A percentile compares a stretch with the other conserved stretches of the same genome.
phyloP scores from a whole-genome alignment of 2,329 filamentous ascomycete genomes.

The Raffaelea arxii region DNA sequence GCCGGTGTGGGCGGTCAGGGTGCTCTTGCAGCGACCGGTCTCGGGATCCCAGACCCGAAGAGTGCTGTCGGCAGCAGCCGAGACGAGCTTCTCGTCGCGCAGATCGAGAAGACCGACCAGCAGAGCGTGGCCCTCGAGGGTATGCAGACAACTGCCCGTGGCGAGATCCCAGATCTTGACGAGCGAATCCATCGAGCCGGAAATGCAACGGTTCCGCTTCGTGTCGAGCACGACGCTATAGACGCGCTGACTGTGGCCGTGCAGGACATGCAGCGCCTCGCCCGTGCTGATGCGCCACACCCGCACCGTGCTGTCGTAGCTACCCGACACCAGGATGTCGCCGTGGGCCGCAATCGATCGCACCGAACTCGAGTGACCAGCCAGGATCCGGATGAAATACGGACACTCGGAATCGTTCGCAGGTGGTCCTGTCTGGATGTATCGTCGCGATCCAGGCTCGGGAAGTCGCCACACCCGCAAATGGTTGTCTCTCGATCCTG shows the following conservation, averaged over 20 bases:
- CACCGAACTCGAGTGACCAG: slow-evolving; percentile 86
- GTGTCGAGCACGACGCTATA: slow-evolving; percentile 95
- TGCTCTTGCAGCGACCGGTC: slow-evolving; percentile 80
- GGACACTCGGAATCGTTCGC: slow-evolving; percentile 73
- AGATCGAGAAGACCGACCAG: slow-evolving; percentile 88
- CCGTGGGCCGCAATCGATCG: slow-evolving; percentile 91
- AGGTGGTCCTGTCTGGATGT: slow-evolving; percentile 70
- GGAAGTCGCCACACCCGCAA: slow-evolving; percentile 91
- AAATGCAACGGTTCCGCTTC: slow-evolving; percentile 88
- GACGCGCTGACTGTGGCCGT: slow-evolving; percentile 85
- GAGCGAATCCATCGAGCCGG: slow-evolving; percentile 94
- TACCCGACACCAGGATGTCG: slow-evolving; percentile 93
- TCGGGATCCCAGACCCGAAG: slow-evolving; percentile 96
- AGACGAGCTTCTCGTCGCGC: slow-evolving; percentile 81
- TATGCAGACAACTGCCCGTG: slow-evolving; percentile 75
- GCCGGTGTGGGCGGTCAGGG: slow-evolving; percentile 85
- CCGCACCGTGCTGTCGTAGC: slow-evolving; percentile 88
- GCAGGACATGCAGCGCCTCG: slow-evolving; percentile 72
- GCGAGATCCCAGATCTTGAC: slow-evolving; percentile 97
- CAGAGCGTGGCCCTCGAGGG: slow-evolving; percentile 83
- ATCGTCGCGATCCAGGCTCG: slow-evolving; percentile 63
- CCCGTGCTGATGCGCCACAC: slow-evolving; percentile 98
- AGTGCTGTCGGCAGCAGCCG: slow-evolving; percentile 89
- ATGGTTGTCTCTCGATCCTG: slow-evolving; percentile 89
- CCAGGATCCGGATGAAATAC: slow-evolving; percentile 82